Conservation (phyloP, 257 asterid species). For the Parsonsia alboflavescens region DNA sequence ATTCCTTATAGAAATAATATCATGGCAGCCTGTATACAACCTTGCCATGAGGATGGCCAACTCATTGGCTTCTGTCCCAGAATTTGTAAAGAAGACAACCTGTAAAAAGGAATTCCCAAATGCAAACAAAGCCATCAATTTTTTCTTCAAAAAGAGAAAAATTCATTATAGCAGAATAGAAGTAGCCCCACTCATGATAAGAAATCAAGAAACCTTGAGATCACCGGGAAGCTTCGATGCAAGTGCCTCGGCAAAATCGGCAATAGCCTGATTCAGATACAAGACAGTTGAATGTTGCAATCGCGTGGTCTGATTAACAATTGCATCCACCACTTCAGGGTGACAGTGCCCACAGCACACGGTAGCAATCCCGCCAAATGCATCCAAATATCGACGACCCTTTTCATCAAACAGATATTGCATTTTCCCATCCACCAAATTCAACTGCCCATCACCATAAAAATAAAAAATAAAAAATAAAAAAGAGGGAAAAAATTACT, state of each 20-base stretch:
- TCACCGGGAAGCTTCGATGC: slow-evolving; percentile 75
- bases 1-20: slow-evolving; percentile 75
- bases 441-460: slow-evolving; percentile 38
- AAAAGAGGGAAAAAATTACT: not conserved
- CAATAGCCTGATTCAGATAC: slow-evolving; percentile 70
- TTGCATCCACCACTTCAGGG: slow-evolving; percentile 83
- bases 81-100: slow-evolving; percentile 92
- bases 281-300: slow-evolving; percentile 84
- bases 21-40: slow-evolving; percentile 63
- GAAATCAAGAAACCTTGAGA: slow-evolving; percentile 59
- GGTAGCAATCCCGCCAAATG: slow-evolving; percentile 88
- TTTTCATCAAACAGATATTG: slow-evolving; percentile 77
- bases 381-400: slow-evolving; percentile 84
- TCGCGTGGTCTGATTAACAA: slow-evolving; percentile 62
- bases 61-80: slow-evolving; percentile 97
- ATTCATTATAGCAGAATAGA: not conserved
- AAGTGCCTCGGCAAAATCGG: slow-evolving; percentile 86
- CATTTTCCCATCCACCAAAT: slow-evolving; percentile 92
- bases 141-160: not conserved
- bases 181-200: not conserved
- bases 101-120: slow-evolving; percentile 12
- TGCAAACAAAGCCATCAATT: not conserved
- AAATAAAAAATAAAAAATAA: no score
- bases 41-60: slow-evolving; percentile 85
- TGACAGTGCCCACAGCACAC: slow-evolving; percentile 93